Evolutionary conservation across 2,329 filamentous ascomycete genomes (phyloP).

Genomic region (Stagonosporopsis tanaceti): DNA sequence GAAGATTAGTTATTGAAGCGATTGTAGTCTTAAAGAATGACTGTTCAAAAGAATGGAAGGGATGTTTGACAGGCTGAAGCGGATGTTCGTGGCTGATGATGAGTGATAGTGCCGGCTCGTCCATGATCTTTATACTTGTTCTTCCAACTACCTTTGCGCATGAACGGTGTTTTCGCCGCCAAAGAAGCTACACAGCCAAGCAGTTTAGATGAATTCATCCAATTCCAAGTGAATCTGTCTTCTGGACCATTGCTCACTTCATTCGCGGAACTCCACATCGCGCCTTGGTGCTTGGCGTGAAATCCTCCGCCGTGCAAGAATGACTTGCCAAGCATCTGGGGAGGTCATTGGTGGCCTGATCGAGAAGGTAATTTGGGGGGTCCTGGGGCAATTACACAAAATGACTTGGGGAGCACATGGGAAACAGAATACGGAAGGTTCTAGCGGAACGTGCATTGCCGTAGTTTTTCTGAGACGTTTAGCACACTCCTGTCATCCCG

Average conservation of each 20-base stretch:
- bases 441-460: neutral
- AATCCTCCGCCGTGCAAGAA: conserved; percentile 16
- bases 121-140: conserved; percentile 11
- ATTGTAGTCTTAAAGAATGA: conserved; percentile 8
- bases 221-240: conserved; percentile 4
- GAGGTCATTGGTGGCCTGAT: neutral
- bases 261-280: conserved; percentile 27
- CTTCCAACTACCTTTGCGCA: conserved; percentile 1
- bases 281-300: conserved; percentile 18
- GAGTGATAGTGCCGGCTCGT: neutral
- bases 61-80: neutral
- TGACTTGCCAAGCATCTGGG: neutral
- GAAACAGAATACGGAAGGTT: neutral
- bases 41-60: conserved; percentile 1
- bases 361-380: neutral
- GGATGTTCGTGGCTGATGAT: conserved; percentile 16
- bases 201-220: conserved; percentile 7
- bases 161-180: neutral
- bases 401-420: conserved; percentile 10
- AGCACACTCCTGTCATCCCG: conserved; percentile 15
- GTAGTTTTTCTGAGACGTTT: conserved; percentile 23
- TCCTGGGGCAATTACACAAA: neutral
- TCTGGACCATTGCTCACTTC: neutral
- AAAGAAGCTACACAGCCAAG: conserved; percentile 7
- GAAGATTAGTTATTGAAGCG: neutral